Evolutionary conservation across 1,284 basidiomycete genomes (phyloP).

Genomic region (Ceratobasidium sp.): DNA sequence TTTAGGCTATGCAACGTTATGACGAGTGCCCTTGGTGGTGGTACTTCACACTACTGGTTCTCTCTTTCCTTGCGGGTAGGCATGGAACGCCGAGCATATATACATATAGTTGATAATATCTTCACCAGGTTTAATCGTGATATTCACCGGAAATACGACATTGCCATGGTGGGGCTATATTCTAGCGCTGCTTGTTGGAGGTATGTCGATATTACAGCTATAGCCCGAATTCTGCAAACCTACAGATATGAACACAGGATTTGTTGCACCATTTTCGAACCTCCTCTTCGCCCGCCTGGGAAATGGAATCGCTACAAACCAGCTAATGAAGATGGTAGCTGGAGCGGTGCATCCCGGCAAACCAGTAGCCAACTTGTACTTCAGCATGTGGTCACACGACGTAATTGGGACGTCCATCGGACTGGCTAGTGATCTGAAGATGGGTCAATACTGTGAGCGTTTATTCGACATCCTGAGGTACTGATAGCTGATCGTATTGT

Average conservation of each 20-base stretch:
- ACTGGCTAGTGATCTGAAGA: slow-evolving; percentile 72
- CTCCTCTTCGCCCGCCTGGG: slow-evolving; percentile 66
- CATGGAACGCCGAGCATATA: not conserved
- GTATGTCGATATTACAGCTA: slow-evolving; percentile 54
- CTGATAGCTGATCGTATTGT: not conserved
- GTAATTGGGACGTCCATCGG: slow-evolving; percentile 67
- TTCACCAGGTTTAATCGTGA: slow-evolving; percentile 67
- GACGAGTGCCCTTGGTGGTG: slow-evolving; percentile 72
- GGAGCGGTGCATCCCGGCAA: slow-evolving; percentile 72
- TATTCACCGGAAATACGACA: slow-evolving; percentile 70
- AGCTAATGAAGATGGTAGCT: slow-evolving; percentile 76
- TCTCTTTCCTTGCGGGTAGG: slow-evolving; percentile 68
- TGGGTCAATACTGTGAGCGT: slow-evolving; percentile 71
- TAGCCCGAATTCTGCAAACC: too few relatives aligned
- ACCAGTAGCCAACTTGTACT: slow-evolving; percentile 76
- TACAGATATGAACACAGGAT: slow-evolving; percentile 49
- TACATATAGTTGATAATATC: not conserved
- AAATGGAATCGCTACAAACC: slow-evolving; percentile 70
- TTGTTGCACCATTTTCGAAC: slow-evolving; percentile 62
- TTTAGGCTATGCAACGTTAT: slow-evolving; percentile 67
- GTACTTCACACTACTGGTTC: slow-evolving; percentile 65
- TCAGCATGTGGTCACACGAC: slow-evolving; percentile 62
- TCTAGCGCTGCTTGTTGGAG: slow-evolving; percentile 61
- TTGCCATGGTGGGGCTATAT: slow-evolving; percentile 75
- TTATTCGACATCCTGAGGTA: not conserved